Conservation (phyloP, 2,329 filamentous ascomycete genomes). For the Aspergillus sp. region DNA sequence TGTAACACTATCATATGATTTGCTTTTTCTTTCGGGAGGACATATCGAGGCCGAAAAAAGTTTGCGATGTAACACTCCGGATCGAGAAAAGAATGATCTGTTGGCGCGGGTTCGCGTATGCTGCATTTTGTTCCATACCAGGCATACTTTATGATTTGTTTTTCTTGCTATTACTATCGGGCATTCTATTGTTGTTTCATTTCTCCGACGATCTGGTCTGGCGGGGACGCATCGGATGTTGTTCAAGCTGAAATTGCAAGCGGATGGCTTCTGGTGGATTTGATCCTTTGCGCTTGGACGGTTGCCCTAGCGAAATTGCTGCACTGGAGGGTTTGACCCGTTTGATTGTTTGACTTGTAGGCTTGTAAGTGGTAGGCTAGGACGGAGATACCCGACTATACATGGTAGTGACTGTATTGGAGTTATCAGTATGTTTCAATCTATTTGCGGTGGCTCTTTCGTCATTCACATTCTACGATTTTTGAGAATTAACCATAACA, state of each 20-base stretch:
- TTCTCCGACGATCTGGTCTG: conserved; percentile 12
- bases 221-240: conserved; percentile 16
- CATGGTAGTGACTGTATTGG: background rate
- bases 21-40: conserved; percentile 9
- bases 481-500: no score
- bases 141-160: conserved; percentile 5
- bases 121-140: conserved; percentile 8
- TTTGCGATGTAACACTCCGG: conserved; percentile 15
- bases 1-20: conserved; percentile 58
- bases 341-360: background rate
- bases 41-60: conserved; percentile 10
- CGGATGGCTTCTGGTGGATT: background rate
- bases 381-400: background rate
- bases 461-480: no score
- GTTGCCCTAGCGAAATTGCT: background rate
- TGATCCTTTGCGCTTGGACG: background rate
- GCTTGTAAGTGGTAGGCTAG: background rate
- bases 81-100: conserved; percentile 4
- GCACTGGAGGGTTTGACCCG: background rate
- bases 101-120: conserved; percentile 10
- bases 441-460: no score
- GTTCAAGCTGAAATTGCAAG: background rate
- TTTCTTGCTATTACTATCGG: conserved; percentile 3
- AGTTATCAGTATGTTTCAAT: no score
- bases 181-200: conserved; percentile 9